Conservation (phyloP, 129 eudicot genomes). For the Smallanthus sonchifolius region DNA sequence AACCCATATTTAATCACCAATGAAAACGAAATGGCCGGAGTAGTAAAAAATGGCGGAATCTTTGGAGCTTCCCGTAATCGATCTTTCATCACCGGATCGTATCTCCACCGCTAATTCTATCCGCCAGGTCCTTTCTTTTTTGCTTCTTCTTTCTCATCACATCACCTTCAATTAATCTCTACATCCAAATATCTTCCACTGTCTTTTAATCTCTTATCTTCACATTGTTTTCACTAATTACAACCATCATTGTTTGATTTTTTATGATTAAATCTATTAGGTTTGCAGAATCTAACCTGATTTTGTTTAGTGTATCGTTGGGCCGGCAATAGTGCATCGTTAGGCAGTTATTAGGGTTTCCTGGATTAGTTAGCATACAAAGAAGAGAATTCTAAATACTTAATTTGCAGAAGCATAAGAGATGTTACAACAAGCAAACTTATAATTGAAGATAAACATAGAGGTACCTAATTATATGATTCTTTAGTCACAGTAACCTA, state of each 20-base stretch:
- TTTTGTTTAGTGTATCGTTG: too few relatives aligned
- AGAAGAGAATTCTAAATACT: background rate
- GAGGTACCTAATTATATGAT: too few relatives aligned
- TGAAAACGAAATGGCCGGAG: too few relatives aligned
- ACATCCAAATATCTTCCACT: too few relatives aligned
- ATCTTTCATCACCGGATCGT: constrained; percentile 47
- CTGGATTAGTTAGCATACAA: background rate
- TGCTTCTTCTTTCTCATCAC: background rate
- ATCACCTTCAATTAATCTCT: background rate
- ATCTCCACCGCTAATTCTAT: constrained; percentile 46
- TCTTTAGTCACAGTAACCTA: too few relatives aligned
- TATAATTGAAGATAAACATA: too few relatives aligned
- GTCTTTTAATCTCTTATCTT: too few relatives aligned
- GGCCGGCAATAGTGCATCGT: background rate
- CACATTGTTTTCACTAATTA: too few relatives aligned
- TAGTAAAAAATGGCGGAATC: constrained; percentile 13
- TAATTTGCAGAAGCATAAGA: background rate
- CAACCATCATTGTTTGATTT: background rate
- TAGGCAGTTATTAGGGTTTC: background rate
- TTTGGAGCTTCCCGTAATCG: constrained; percentile 55
- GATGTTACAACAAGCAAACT: too few relatives aligned
- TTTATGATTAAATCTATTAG: background rate
- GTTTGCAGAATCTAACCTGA: too few relatives aligned
- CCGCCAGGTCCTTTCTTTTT: constrained; percentile 45
- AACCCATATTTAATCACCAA: too few relatives aligned